Evolutionary conservation across 169 alveolate genomes (phyloP).

Genomic region (Cryptosporidium viatorum): DNA sequence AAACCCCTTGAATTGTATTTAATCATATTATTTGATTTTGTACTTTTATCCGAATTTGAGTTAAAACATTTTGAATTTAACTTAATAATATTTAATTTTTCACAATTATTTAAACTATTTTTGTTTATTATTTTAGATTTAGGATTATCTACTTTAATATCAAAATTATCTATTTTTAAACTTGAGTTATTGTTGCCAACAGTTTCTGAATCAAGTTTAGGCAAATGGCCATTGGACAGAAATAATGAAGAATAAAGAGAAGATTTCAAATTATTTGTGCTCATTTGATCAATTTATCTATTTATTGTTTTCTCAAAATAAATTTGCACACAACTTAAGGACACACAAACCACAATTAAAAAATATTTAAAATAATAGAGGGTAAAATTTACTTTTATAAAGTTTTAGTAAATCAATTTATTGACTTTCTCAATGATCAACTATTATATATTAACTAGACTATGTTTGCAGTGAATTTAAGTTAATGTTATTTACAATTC

Average conservation of each 20-base stretch:
- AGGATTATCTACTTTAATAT: background rate
- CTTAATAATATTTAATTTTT: background rate
- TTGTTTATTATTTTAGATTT: background rate
- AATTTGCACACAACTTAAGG: background rate
- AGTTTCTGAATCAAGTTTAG: background rate
- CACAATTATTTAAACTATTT: background rate
- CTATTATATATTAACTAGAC: background rate
- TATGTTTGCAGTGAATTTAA: background rate
- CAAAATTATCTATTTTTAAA: background rate
- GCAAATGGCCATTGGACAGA: background rate
- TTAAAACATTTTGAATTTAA: background rate
- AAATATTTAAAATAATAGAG: too few relatives aligned
- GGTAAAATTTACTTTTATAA: too few relatives aligned
- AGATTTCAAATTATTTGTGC: constrained; percentile 7
- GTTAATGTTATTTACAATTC: background rate
- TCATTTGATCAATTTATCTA: background rate
- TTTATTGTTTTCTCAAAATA: background rate
- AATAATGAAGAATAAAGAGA: constrained; percentile 36
- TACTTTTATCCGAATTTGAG: background rate
- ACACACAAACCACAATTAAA: background rate
- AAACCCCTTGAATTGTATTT: background rate
- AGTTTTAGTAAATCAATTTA: background rate
- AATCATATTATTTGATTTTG: background rate
- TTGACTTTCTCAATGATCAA: background rate
- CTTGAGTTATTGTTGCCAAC: background rate